phyloP scores from a whole-genome alignment of 257 asterid species.

The Parsonsia alboflavescens region DNA sequence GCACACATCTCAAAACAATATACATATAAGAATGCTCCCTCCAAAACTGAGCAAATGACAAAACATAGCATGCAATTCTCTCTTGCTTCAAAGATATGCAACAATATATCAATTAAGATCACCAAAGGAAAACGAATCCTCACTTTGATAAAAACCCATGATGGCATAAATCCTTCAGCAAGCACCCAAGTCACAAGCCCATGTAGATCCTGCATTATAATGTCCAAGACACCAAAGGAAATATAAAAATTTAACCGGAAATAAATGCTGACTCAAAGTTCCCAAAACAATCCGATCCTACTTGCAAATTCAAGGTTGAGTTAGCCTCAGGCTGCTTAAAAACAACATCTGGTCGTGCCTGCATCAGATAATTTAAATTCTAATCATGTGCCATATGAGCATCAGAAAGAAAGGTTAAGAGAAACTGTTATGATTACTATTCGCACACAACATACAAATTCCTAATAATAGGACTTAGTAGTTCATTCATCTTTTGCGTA shows the following conservation, averaged over 20 bases:
- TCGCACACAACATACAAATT: not conserved
- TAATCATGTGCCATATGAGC: not conserved
- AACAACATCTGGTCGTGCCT: constrained; percentile 75
- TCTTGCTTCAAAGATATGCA: not conserved
- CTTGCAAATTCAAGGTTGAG: constrained; percentile 69
- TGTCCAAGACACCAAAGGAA: constrained; percentile 9
- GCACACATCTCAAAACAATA: not conserved
- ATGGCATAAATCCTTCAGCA: constrained; percentile 93
- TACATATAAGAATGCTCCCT: not conserved
- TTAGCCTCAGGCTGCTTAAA: constrained; percentile 69
- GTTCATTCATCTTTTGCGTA: not conserved
- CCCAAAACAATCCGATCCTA: constrained; percentile 21
- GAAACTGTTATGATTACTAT: not conserved
- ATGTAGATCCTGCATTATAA: constrained; percentile 67
- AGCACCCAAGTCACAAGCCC: constrained; percentile 96
- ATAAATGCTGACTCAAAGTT: not conserved
- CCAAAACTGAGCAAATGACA: not conserved
- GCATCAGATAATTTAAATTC: constrained; percentile 25
- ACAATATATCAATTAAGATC: not conserved
- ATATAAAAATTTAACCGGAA: not conserved
- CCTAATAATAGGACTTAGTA: not conserved
- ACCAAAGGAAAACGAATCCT: constrained; percentile 14
- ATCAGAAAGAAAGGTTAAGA: not conserved
- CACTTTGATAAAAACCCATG: constrained; percentile 94
- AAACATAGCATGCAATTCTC: not conserved